These are phyloP conservation scores for Cyathus striatus DNA, from an alignment of 768 basidiomycete species.

Conservation along the genomic window DNA sequence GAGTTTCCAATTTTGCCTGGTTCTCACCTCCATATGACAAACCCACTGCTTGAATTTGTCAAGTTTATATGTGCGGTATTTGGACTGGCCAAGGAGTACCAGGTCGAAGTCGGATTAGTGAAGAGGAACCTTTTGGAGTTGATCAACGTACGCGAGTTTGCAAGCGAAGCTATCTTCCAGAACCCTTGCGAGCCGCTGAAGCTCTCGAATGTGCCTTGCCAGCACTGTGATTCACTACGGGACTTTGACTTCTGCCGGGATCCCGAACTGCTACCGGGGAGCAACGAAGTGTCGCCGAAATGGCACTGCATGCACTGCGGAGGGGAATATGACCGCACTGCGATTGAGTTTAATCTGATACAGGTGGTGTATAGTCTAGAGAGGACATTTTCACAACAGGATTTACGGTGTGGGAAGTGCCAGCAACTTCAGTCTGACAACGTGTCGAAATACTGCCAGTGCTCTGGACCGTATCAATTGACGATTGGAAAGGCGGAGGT, in stretches of 20 bases:
- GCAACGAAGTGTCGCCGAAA: constrained; percentile 41
- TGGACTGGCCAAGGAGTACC: constrained; percentile 71
- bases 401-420: constrained; percentile 85
- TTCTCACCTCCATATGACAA: constrained; percentile 69
- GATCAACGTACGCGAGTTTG: constrained; percentile 82
- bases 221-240: constrained; percentile 75
- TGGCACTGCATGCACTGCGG: constrained; percentile 74
- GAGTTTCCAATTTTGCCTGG: constrained; percentile 86
- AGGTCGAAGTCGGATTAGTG: constrained; percentile 82
- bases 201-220: constrained; percentile 83
- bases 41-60: constrained; percentile 84
- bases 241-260: constrained; percentile 98
- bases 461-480: constrained; percentile 80
- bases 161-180: constrained; percentile 76
- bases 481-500: constrained; percentile 70
- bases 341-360: constrained; percentile 85
- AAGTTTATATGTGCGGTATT: constrained; percentile 86
- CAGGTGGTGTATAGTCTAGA: constrained; percentile 68
- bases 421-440: constrained; percentile 89
- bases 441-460: constrained; percentile 77
- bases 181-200: constrained; percentile 91
- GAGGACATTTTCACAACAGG: constrained; percentile 79
- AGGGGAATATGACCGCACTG: constrained; percentile 82
- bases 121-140: constrained; percentile 88
- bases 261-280: constrained; percentile 67